phyloP scores from a whole-genome alignment of 306 rosid genomes.

The Crataegus laevigata region DNA sequence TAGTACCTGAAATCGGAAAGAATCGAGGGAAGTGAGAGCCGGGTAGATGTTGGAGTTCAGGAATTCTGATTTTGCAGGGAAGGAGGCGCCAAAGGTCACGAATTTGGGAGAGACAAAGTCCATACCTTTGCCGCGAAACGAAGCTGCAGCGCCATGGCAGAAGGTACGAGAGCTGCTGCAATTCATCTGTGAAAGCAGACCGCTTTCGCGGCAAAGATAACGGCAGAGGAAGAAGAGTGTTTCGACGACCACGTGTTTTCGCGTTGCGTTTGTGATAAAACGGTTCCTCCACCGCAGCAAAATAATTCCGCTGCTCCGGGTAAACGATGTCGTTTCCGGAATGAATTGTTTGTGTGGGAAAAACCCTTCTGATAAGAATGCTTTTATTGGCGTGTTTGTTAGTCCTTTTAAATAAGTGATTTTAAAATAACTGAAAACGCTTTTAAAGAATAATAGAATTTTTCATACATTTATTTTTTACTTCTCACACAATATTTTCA shows the following conservation, averaged over 20 bases:
- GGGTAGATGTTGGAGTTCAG: conserved; percentile 18
- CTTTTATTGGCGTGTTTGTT: too few relatives aligned
- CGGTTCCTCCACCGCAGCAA: too few relatives aligned
- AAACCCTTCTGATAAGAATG: too few relatives aligned
- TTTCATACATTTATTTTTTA: fast-evolving
- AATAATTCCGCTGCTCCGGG: too few relatives aligned
- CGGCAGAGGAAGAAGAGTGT: neutral
- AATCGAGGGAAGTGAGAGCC: conserved; percentile 41
- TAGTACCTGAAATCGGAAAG: conserved; percentile 45
- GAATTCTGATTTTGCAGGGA: conserved; percentile 17
- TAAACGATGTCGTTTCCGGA: too few relatives aligned
- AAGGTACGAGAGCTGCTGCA: neutral
- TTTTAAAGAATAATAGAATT: too few relatives aligned
- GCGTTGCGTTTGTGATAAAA: too few relatives aligned
- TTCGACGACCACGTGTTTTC: neutral
- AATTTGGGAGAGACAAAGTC: conserved; percentile 11
- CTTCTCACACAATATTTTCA: fast-evolving
- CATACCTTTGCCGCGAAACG: conserved; percentile 25
- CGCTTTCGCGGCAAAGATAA: neutral
- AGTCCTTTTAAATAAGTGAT: too few relatives aligned
- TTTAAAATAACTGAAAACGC: too few relatives aligned
- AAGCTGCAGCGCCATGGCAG: conserved; percentile 20
- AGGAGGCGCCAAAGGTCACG: conserved; percentile 11
- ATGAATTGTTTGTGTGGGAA: too few relatives aligned
- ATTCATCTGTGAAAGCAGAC: neutral